phyloP scores from a whole-genome alignment of 139 green algal species.

The Dunaliella primolecta region DNA sequence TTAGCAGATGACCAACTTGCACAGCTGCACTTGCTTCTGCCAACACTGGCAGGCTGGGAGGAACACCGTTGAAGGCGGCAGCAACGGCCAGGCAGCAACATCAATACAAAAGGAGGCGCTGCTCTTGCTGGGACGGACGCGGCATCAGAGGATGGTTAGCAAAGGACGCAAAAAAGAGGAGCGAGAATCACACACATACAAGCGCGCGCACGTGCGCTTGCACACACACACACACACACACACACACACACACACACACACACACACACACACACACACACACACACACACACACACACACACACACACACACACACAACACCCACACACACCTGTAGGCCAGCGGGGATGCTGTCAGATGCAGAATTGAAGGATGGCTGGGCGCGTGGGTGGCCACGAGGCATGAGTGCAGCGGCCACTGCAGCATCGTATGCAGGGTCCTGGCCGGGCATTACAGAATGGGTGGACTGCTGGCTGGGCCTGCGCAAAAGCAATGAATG shows the following conservation, averaged over 20 bases:
- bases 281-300: constrained; percentile 15
- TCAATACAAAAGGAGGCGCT: too few species aligned
- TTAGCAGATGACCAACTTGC: too few species aligned
- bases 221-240: constrained; percentile 18
- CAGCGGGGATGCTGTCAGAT: background rate
- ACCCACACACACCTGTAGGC: constrained; percentile 4
- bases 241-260: constrained; percentile 18
- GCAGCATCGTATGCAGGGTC: background rate
- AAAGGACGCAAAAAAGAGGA: too few species aligned
- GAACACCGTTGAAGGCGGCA: too few species aligned
- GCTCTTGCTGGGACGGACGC: too few species aligned
- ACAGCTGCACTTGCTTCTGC: too few species aligned
- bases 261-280: background rate
- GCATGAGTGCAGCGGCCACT: background rate
- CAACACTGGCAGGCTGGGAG: too few species aligned
- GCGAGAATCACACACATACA: too few species aligned
- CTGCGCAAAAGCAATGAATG: too few species aligned
- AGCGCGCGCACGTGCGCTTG: background rate
- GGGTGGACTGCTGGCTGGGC: too few species aligned
- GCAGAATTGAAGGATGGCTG: background rate
- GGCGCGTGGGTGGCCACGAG: background rate
- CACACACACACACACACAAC: constrained; percentile 18
- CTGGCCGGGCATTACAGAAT: background rate
- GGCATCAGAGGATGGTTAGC: too few species aligned
- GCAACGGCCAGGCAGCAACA: too few species aligned